These are phyloP conservation scores for Urostyla sp. DNA, from an alignment of 73 alveolate genomes.

Conservation along the genomic window DNA sequence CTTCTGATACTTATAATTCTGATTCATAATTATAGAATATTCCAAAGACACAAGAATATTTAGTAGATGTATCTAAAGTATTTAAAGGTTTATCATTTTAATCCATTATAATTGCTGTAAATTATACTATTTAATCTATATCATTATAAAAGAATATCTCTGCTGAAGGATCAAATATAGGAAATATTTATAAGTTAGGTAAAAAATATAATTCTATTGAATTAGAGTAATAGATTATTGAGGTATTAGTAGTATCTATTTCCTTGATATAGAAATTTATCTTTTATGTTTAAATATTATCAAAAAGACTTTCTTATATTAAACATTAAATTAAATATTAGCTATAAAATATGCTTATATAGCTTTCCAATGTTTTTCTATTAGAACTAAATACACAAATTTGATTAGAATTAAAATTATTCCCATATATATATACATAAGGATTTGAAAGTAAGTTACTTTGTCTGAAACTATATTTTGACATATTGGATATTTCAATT, in stretches of 20 bases:
- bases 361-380: neutral
- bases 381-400: conserved; percentile 2
- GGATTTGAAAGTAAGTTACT: conserved; percentile 7
- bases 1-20: neutral
- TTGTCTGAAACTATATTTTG: conserved; percentile 11
- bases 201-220: neutral
- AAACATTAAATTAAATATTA: conserved; percentile 19
- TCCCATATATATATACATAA: neutral
- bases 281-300: neutral
- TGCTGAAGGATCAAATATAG: neutral
- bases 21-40: conserved; percentile 7
- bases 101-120: neutral
- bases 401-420: conserved; percentile 13
- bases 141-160: conserved; percentile 36
- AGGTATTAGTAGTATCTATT: neutral
- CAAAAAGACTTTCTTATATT: conserved; percentile 1
- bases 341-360: neutral
- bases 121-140: conserved; percentile 13
- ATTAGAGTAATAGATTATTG: conserved; percentile 23
- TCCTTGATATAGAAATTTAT: conserved; percentile 9
- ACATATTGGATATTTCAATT: neutral
- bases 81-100: no score
- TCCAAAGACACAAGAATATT: conserved; percentile 29
- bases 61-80: neutral
- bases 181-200: neutral